A percentile compares a stretch with the other conserved stretches of the same genome.
Evolutionary conservation across 768 basidiomycete genomes (phyloP).

Genomic region (Agaricus blazei): DNA sequence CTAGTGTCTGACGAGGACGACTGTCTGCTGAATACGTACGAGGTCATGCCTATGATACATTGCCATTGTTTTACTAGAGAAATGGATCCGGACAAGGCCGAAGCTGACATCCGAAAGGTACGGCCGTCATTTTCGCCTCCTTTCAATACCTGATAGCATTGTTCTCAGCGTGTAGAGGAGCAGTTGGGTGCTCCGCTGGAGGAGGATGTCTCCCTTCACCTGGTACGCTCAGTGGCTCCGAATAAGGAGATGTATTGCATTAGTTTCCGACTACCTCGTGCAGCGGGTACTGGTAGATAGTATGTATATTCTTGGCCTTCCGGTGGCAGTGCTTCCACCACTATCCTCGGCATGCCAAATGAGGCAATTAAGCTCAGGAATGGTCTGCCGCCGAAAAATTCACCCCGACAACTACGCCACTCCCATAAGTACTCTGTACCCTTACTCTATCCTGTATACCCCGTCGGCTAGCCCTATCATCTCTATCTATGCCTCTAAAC

Average conservation of each 20-base stretch:
- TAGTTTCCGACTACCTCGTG: constrained; percentile 56
- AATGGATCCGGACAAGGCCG: constrained; percentile 58
- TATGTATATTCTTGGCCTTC: not conserved
- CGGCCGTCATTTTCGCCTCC: constrained; percentile 18
- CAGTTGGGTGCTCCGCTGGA: constrained; percentile 52
- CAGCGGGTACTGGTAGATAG: constrained; percentile 27
- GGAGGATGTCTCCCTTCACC: constrained; percentile 51
- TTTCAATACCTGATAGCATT: constrained; percentile 14
- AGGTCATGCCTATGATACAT: constrained; percentile 85
- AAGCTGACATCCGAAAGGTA: constrained; percentile 78
- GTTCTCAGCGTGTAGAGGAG: constrained; percentile 63
- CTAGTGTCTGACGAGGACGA: constrained; percentile 32
- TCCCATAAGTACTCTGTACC: constrained; percentile 10
- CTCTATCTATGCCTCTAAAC: constrained; percentile 30
- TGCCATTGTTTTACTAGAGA: constrained; percentile 96
- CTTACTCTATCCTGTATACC: constrained; percentile 12
- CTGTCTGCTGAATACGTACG: constrained; percentile 42
- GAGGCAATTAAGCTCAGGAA: constrained; percentile 11
- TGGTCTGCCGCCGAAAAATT: constrained; percentile 33
- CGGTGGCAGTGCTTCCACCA: not conserved
- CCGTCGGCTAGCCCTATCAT: constrained; percentile 21
- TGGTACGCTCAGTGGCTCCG: constrained; percentile 91
- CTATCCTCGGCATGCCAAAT: constrained; percentile 3
- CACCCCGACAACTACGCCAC: constrained; percentile 14
- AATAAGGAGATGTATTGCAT: constrained; percentile 98